Evolutionary conservation across 1,284 basidiomycete genomes (phyloP).

Genomic region (Ustilago trichophora): DNA sequence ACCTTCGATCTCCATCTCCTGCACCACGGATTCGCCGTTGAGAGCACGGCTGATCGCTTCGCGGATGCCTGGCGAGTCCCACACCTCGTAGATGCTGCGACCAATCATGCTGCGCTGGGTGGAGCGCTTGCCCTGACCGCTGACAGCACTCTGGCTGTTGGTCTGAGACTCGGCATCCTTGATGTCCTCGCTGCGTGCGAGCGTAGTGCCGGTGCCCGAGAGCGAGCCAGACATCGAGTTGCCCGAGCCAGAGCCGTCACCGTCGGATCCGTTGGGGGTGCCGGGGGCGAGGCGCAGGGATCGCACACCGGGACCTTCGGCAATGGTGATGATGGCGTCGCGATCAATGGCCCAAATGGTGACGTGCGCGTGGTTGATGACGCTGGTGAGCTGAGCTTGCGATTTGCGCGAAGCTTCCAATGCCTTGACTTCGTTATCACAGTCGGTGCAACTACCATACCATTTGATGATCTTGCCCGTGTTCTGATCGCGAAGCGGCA

Average conservation of each 20-base stretch:
- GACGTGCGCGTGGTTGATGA: conserved; percentile 63
- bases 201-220: conserved; percentile 9
- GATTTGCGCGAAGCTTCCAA: conserved; percentile 55
- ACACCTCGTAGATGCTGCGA: conserved; percentile 54
- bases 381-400: conserved; percentile 57
- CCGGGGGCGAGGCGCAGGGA: conserved; percentile 56
- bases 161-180: conserved; percentile 44
- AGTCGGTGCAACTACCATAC: conserved; percentile 65
- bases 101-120: conserved; percentile 54
- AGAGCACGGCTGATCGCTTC: conserved; percentile 53
- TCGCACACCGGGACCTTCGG: conserved; percentile 59
- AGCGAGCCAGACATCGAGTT: conserved; percentile 39
- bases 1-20: conserved; percentile 62
- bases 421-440: conserved; percentile 60
- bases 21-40: conserved; percentile 53
- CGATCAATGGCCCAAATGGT: conserved; percentile 61
- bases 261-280: conserved; percentile 54
- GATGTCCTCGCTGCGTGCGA: conserved; percentile 32
- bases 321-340: conserved; percentile 56
- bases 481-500: conserved; percentile 54
- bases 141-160: conserved; percentile 48
- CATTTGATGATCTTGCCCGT: conserved; percentile 63
- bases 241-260: conserved; percentile 37
- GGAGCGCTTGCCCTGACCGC: conserved; percentile 34
- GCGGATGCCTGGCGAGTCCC: conserved; percentile 55